Base-by-base conservation (phyloP, 1,139 yeast species). In the Sugiyamaella novakii region DNA sequence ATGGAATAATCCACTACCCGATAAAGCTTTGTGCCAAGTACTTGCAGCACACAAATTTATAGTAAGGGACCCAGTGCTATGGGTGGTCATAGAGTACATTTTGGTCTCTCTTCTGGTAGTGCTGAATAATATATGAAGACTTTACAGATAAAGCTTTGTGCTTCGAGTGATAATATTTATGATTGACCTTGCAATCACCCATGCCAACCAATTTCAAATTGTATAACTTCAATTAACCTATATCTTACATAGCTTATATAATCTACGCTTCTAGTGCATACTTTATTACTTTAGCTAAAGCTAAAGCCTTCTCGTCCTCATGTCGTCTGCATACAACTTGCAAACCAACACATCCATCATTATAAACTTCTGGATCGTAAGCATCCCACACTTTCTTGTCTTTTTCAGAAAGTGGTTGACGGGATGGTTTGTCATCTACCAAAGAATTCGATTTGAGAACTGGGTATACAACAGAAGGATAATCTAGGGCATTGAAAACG, bases 231-330 rank as follows among this genome's bases (percentile, higher is more conserved):
- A 30, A 30, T 12, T 30, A 30, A 30, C 7, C 5, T 30, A 30
- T 30, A 12, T 12, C 5, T 7, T 5, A 5, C 5, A 12, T 5
- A 6, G 25, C 8, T 5, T 12, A 30, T 30, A 30, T 30, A 12
- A 30, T 15, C 10, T 22, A 22, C 25, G 21, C 33, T 33, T 31
- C 12, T 11, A 42, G 12, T 8, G 57, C 57, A 12, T 43, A 36
- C 6, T 37, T 10, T 17, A 54, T 35, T 11, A 53, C 52, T 34
- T 38, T 54, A 37, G 76, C 67, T 59, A 77, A 64, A 7, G 66
- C 71, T 28, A 79, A 53, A 0, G 76, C 79, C 56, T 75, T 75
- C 58, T 80, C 84, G 54, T 80, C 84, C 54, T 77, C 73, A 47
- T 70, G 70, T 50, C 76, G 70, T 52, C 73, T 68, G 5, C 79